Conservation (phyloP, 2,329 filamentous ascomycete genomes). For the Lasiodiplodia sp. region DNA sequence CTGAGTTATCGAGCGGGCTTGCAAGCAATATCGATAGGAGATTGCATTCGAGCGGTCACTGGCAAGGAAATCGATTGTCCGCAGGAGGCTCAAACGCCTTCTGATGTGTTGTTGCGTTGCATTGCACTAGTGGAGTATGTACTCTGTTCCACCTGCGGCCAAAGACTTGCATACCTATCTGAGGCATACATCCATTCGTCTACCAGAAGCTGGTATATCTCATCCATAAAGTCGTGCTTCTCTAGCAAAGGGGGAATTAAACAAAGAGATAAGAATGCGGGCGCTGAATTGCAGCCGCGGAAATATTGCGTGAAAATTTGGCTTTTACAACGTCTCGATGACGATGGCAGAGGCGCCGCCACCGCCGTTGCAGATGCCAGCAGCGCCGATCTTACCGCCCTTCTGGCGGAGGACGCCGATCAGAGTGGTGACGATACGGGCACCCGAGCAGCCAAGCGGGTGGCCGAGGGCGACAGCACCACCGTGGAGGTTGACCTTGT, state of each 20-base stretch:
- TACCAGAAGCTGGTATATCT: conserved; percentile 23
- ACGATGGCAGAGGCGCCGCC: conserved; percentile 94
- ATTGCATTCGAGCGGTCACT: not conserved
- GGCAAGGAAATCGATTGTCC: too few relatives aligned
- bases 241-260: conserved; percentile 12
- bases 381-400: conserved; percentile 91
- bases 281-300: not conserved
- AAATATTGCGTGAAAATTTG: not conserved
- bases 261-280: conserved; percentile 8
- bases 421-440: conserved; percentile 89
- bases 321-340: conserved; percentile 67
- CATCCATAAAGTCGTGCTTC: conserved; percentile 23
- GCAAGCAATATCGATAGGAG: not conserved
- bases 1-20: not conserved
- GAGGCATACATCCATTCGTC: conserved; percentile 8
- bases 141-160: not conserved
- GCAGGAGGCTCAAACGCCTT: conserved; percentile 4
- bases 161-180: not conserved
- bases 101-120: not conserved
- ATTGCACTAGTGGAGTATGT: conserved; percentile 20
- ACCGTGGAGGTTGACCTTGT: conserved; percentile 94
- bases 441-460: conserved; percentile 91
- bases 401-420: conserved; percentile 88
- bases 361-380: conserved; percentile 97
- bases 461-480: conserved; percentile 96